Percentiles rank a stretch among this genome's conserved stretches.
These are phyloP conservation scores for Eucalyptus guilfoylei DNA, from an alignment of 345 rosid genomes.

Conservation along the genomic window DNA sequence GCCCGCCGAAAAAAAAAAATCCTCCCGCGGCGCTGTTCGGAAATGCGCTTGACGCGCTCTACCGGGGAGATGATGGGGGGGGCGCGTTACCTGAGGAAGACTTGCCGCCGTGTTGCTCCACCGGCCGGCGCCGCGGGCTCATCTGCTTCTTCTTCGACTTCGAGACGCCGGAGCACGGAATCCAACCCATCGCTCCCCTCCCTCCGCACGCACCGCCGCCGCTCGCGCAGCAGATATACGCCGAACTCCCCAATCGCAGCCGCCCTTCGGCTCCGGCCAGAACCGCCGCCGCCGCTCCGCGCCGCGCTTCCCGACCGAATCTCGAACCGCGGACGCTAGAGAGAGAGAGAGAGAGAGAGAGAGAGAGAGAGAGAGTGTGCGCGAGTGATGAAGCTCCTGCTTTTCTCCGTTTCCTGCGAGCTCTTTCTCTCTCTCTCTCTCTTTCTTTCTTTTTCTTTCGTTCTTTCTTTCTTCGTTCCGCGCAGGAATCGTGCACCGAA, in stretches of 20 bases:
- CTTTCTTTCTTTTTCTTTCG: not conserved
- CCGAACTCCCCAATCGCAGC: not conserved
- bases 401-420: not conserved
- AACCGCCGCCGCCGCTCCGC: not conserved
- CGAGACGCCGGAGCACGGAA: constrained; percentile 62
- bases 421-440: not conserved
- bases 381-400: not conserved
- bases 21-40: not conserved
- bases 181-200: constrained; percentile 40
- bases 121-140: not conserved
- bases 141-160: constrained; percentile 20
- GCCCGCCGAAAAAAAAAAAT: not conserved
- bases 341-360: not conserved
- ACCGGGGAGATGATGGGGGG: not conserved
- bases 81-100: constrained; percentile 19
- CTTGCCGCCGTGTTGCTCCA: constrained; percentile 14
- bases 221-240: not conserved
- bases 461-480: not conserved
- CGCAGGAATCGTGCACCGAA: not conserved
- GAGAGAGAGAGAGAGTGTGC: not conserved
- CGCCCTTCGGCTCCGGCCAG: not conserved
- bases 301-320: not conserved
- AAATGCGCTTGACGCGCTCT: not conserved
- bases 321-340: not conserved
- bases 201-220: not conserved